Evolutionary conservation across 306 rosid species (phyloP).

Genomic region (Vigna radiata): DNA sequence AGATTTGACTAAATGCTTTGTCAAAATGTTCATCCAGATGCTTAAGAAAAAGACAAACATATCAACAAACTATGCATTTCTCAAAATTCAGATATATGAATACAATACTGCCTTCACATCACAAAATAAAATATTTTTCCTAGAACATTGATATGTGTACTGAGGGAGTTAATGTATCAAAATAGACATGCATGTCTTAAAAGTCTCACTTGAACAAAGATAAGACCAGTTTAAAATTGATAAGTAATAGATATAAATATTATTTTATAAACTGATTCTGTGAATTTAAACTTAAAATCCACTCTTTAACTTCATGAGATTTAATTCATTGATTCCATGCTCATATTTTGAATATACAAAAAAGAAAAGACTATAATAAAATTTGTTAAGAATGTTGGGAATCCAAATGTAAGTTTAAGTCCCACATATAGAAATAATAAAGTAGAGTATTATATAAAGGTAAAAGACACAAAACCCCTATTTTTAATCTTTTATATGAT

Average conservation of each 20-base stretch:
- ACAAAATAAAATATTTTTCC: background rate
- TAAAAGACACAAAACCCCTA: no score
- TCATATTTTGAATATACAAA: background rate
- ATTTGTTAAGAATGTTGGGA: no score
- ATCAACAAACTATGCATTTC: slow-evolving; percentile 27
- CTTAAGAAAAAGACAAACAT: slow-evolving; percentile 20
- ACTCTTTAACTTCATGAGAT: background rate
- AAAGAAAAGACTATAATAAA: background rate
- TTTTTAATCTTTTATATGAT: no score
- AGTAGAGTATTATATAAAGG: no score
- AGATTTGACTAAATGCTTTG: slow-evolving; percentile 49
- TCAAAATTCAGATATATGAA: slow-evolving; percentile 20
- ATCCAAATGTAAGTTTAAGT: no score
- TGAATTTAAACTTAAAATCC: no score
- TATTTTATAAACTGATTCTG: no score
- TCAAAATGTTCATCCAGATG: slow-evolving; percentile 43
- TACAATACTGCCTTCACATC: slow-evolving; percentile 19
- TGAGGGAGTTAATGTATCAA: background rate
- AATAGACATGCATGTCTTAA: background rate
- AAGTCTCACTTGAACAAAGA: no score
- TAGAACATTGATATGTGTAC: background rate
- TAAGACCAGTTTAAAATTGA: no score
- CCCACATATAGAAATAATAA: no score
- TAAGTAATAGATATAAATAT: no score
- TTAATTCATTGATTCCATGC: background rate